phyloP scores from a whole-genome alignment of 805 yeast genomes.

The Barnettozyma wickerhamii region DNA sequence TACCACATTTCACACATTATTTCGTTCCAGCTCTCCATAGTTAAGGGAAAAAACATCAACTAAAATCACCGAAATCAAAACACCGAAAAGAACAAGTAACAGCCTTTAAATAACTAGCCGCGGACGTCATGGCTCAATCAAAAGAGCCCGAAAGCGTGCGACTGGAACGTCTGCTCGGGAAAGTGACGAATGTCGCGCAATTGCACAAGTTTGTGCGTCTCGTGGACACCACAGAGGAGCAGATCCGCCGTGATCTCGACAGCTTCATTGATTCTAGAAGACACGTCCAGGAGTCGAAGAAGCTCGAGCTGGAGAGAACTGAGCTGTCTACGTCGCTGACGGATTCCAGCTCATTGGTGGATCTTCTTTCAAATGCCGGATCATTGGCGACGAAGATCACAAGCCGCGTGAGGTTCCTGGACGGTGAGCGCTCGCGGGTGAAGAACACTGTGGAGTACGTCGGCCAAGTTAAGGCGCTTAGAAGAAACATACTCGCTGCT shows the following conservation, averaged over 20 bases:
- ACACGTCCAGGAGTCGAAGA: constrained; percentile 29
- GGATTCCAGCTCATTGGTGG: constrained; percentile 51
- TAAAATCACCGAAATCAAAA: neutral
- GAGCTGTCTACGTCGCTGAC: constrained; percentile 58
- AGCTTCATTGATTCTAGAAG: constrained; percentile 21
- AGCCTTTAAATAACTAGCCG: no score
- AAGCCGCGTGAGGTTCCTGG: constrained; percentile 62
- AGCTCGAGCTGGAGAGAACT: constrained; percentile 56
- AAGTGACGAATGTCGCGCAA: constrained; percentile 21
- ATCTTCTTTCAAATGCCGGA: constrained; percentile 55
- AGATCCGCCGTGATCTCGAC: constrained; percentile 23
- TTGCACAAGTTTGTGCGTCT: constrained; percentile 23
- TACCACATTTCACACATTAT: no score
- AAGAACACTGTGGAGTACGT: constrained; percentile 60
- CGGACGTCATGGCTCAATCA: constrained; percentile 6
- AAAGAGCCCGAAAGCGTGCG: constrained; percentile 8
- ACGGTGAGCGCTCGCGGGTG: constrained; percentile 65
- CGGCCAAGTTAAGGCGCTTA: constrained; percentile 58
- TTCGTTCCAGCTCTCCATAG: no score
- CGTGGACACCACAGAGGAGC: constrained; percentile 22
- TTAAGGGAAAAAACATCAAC: no score
- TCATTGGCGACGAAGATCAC: constrained; percentile 65
- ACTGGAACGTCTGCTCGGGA: constrained; percentile 20
- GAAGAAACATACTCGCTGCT: constrained; percentile 60
- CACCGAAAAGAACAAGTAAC: neutral